A percentile compares a stretch with the other conserved stretches of the same genome.
These are phyloP conservation scores for Rhodomyrtus psidioides DNA, from an alignment of 441 rosid genomes.

Conservation along the genomic window DNA sequence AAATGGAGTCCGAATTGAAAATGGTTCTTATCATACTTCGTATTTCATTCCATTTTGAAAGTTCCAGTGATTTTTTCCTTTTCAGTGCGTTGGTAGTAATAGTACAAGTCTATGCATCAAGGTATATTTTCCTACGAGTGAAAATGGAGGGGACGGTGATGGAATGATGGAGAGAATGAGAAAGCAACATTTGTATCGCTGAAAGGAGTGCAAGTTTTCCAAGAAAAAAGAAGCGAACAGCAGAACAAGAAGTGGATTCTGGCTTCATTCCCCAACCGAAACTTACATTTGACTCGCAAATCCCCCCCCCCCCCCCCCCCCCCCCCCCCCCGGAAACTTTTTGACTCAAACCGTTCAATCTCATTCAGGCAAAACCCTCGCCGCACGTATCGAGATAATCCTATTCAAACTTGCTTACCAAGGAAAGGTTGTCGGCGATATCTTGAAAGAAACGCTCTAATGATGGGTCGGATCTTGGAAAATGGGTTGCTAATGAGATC, in stretches of 20 bases:
- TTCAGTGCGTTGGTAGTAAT: not conserved
- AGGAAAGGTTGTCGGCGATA: not conserved
- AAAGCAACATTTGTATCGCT: not conserved
- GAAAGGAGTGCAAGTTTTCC: not conserved
- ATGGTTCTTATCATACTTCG: not conserved
- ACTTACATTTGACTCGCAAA: not conserved
- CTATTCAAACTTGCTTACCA: not conserved
- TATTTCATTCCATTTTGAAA: not conserved
- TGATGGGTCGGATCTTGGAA: not conserved
- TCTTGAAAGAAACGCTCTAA: not conserved
- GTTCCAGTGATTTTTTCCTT: not conserved
- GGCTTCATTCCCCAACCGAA: not conserved
- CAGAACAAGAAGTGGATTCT: not conserved
- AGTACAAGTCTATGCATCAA: not conserved
- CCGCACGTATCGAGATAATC: not conserved
- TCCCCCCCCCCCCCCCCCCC: too few relatives aligned
- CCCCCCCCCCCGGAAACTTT: not conserved
- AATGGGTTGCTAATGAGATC: not conserved
- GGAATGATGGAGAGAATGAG: not conserved
- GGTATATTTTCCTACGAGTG: not conserved
- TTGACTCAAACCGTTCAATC: not conserved
- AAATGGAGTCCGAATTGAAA: not conserved
- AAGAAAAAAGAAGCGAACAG: not conserved
- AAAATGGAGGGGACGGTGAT: not conserved
- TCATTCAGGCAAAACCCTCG: not conserved